Evolutionary conservation across 2,329 filamentous ascomycete species (phyloP), one percentile per base, ranked within the genome.

Genomic region (Bimuria novae-zelandiae): DNA sequence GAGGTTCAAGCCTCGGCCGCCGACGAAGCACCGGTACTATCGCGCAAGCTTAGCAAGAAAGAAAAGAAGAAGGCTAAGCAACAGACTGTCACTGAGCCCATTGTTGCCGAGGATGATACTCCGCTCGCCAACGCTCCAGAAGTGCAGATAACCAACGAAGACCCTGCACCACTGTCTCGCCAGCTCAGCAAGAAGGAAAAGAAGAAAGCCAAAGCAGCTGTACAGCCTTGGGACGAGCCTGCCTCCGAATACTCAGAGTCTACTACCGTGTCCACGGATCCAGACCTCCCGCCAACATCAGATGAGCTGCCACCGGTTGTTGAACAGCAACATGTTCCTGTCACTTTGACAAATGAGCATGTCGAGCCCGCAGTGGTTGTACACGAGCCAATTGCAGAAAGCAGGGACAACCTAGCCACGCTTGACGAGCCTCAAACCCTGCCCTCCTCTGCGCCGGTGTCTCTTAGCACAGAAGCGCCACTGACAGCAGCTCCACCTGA

Each of bases 141-240:
- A 23, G 11, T 12, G 12, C 8, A 27, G 8, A 10, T 19, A 11
- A n/a, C 27, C 19, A 50, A 49, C 21, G 52, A 59, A 29, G 33
- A 44, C 11, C 44, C 60, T 16, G 25, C 32, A 25, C 41, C 41
- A 5, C 47, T 55, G 19, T 50, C 56, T 14, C 60, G 47, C 23
- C 73, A 74, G 57, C 65, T 64, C 53, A 69, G 72, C 27, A 77
- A 77, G 63, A 78, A 77, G 44, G 72, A 75, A 23, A 77, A 76
- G 61, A 75, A 75, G 43, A 77, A 78, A 54, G 67, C 63, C 12
- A 57, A 61, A 37, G 40, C 57, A 21, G 37, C 49, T 41, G 40
- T 46, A 2, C 12, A 41, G 14, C 30, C 41, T 14, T 49, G 30
- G 40, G 45, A 55, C 14, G 57, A 54, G 23, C 36, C 43, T 23